Evolutionary conservation across 805 yeast genomes (phyloP).

Genomic region (Zygosaccharomyces kombuchaensis): DNA sequence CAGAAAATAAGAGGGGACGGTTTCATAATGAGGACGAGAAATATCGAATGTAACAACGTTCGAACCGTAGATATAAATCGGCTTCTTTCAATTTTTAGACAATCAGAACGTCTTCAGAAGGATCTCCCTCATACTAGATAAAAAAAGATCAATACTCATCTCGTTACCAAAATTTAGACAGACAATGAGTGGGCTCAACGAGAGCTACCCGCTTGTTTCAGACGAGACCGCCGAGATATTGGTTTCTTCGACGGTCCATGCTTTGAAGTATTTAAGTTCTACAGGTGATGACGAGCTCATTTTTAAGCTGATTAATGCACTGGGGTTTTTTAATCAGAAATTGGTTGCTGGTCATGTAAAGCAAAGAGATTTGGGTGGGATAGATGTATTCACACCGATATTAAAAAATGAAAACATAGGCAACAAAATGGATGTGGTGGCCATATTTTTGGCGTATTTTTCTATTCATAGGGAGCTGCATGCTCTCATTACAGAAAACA

Average conservation of each 20-base stretch:
- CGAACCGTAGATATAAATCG: not conserved
- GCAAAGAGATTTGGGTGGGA: conserved; percentile 2
- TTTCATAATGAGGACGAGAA: conserved; percentile 3
- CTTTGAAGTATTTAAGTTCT: conserved; percentile 4
- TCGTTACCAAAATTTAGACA: not conserved
- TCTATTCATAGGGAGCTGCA: conserved; percentile 18
- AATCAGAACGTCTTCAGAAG: not conserved
- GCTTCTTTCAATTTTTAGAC: not conserved
- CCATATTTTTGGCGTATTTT: conserved; percentile 23
- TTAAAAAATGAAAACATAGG: conserved; percentile 6
- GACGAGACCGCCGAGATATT: conserved; percentile 6
- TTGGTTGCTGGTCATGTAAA: conserved; percentile 4
- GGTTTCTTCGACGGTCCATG: conserved; percentile 7
- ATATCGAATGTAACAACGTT: not conserved
- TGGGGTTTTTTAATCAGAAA: conserved; percentile 4
- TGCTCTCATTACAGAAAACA: conserved; percentile 13
- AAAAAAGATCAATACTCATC: not conserved
- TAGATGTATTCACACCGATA: conserved; percentile 16
- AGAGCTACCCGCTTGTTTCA: conserved; percentile 3
- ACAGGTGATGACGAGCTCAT: conserved; percentile 4
- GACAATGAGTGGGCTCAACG: conserved; percentile 3
- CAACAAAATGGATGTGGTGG: conserved; percentile 15
- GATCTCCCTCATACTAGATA: not conserved
- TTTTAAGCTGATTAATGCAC: conserved; percentile 10
- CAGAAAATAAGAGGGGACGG: not conserved